Evolutionary conservation across 163 green algal species (phyloP), one percentile per base, ranked within the genome.

Genomic region (Volvox carteri): DNA sequence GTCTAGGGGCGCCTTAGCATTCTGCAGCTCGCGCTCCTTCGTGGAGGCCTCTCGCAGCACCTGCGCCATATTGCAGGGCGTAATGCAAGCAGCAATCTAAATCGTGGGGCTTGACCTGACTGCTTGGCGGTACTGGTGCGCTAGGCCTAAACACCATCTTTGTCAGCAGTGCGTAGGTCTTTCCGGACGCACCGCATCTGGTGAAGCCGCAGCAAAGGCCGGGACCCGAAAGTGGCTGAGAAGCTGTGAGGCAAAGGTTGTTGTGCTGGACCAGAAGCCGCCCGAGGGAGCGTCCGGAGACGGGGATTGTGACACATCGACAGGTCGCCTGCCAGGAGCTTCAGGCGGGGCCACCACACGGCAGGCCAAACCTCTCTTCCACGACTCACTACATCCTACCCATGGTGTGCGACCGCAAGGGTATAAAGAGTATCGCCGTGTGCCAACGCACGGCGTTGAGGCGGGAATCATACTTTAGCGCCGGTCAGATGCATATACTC

Each of bases 11-110:
- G 30, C n/a, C 35, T 81, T 72, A 1, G 56, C 12, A 18, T 19
- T 46, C 39, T 90, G 72, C 6, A 68, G 72, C 73, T 85, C 72
- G 1, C 84, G 80, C 48, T 84, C 74, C 81, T 86, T 81, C 12
- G 12, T 52, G 21, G 33, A 68, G 35, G 86, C 88, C 81, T 92
- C 88, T 23, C 68, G 81, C 14, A 92, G 74, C 18, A 92, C 86
- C 88, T 92, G 74, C 60, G 44, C 12, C 42, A 65, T 18, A 46
- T 30, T 25, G 2, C 73, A 42, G 5, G 35, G 35, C 68, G 37
- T 6, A 50, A 54, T 14, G 68, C 5, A 44, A 9, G 16, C 28
- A 11, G 9, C 7, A 33, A 42, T 21, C n/a, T 44, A 44, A 16
- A 52, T 52, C 37, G 54, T 46, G 58, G 72, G 21, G 23, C 23